Percentiles rank a stretch among this genome's conserved stretches.
Evolutionary conservation across 441 rosid species (phyloP).

Genomic region (Aleurites moluccanus): DNA sequence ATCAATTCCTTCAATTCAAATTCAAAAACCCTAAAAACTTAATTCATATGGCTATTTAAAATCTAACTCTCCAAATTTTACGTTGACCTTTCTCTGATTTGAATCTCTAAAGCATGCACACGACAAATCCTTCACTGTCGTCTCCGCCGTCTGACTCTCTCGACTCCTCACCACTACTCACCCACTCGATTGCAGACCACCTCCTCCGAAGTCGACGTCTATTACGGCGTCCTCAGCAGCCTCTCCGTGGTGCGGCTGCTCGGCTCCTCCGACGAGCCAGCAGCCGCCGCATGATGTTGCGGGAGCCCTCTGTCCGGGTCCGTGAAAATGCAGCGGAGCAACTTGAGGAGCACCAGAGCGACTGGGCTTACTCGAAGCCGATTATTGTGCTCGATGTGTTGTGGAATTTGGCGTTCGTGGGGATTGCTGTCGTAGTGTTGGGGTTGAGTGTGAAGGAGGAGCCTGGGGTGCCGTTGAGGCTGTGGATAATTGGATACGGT

Average conservation of each 20-base stretch:
- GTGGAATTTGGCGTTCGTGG: constrained; percentile 86
- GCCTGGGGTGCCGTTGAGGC: constrained; percentile 67
- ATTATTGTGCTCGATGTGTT: constrained; percentile 73
- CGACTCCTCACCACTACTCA: constrained; percentile 63
- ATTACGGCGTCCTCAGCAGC: constrained; percentile 52
- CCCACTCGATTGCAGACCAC: constrained; percentile 47
- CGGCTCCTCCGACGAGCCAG: constrained; percentile 77
- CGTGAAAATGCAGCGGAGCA: constrained; percentile 95
- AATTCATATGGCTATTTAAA: background rate
- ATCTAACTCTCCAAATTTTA: background rate
- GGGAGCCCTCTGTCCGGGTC: constrained; percentile 80
- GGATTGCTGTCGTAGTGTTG: constrained; percentile 55
- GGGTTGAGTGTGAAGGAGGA: constrained; percentile 60
- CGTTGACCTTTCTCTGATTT: too few relatives aligned
- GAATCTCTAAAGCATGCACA: constrained; percentile 32
- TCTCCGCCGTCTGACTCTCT: constrained; percentile 34
- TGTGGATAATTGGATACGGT: constrained; percentile 74
- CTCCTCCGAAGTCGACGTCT: constrained; percentile 56
- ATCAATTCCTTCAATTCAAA: background rate
- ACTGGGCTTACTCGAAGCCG: constrained; percentile 95
- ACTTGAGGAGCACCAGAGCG: constrained; percentile 87
- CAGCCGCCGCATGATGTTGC: constrained; percentile 76
- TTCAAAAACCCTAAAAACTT: background rate
- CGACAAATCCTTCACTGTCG: constrained; percentile 31
- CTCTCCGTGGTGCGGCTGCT: constrained; percentile 64